Conservation (phyloP, 306 rosid species). For the Lupinus albus region DNA sequence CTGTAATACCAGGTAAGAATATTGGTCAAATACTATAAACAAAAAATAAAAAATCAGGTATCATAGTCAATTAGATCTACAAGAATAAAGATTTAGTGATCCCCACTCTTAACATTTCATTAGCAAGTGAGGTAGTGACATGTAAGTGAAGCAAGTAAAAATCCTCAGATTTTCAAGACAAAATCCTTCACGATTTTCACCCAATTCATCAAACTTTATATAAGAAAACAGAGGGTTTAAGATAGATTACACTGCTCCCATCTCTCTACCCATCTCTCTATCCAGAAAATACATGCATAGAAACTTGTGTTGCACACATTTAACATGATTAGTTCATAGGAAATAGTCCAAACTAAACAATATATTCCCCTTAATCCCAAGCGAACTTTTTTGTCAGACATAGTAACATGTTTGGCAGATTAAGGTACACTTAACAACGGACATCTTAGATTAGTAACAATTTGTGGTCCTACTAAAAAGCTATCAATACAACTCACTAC, state of each 20-base stretch:
- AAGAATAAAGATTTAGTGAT: conserved; percentile 21
- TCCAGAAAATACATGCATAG: too few species aligned
- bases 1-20: conserved; percentile 47
- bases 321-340: not conserved
- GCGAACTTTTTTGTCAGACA: conserved; percentile 28
- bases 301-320: too few species aligned
- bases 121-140: not conserved
- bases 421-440: not conserved
- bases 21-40: not conserved
- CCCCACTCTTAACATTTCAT: not conserved
- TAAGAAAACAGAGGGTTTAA: not conserved
- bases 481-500: conserved; percentile 32
- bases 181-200: not conserved
- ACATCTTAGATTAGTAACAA: not conserved
- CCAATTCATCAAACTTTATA: not conserved
- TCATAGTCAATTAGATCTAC: conserved; percentile 5
- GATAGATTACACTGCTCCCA: not conserved
- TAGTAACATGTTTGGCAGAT: conserved; percentile 9
- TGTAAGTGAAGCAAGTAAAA: not conserved
- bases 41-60: not conserved
- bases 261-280: too few species aligned
- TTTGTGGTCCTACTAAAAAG: not conserved
- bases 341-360: not conserved
- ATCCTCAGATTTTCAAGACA: too few species aligned
- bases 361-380: conserved; percentile 24